phyloP scores from a whole-genome alignment of 331 rosid genomes.

The Rosa hybrid region DNA sequence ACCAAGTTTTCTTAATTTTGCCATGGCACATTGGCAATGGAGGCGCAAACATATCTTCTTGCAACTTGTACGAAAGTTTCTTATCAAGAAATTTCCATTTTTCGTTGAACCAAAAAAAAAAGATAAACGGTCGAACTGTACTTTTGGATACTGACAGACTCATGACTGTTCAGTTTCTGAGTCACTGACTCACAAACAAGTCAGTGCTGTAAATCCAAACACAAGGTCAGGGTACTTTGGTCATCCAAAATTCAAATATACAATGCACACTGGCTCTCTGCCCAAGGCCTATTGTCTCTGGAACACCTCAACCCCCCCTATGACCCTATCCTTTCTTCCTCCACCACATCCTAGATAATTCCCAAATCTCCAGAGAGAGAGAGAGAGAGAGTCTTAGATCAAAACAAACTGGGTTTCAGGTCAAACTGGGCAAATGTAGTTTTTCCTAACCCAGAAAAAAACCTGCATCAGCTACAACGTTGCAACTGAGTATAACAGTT shows the following conservation, averaged over 20 bases:
- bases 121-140: neutral
- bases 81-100: neutral
- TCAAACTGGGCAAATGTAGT: conserved; percentile 11
- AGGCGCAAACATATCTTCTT: neutral
- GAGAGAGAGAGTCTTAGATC: neutral
- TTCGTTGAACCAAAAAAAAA: neutral
- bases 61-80: neutral
- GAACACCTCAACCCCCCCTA: conserved; percentile 11
- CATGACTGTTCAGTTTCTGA: neutral
- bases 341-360: conserved; percentile 11
- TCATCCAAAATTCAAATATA: conserved; percentile 7
- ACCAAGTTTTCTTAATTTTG: too few relatives aligned
- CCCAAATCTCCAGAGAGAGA: neutral
- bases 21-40: neutral
- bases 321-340: conserved; percentile 4
- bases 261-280: conserved; percentile 25
- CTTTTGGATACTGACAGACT: conserved; percentile 10
- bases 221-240: conserved; percentile 18
- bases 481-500: conserved; percentile 1
- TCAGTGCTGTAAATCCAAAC: neutral
- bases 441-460: conserved; percentile 3
- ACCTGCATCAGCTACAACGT: neutral
- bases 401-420: neutral
- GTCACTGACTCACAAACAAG: neutral
- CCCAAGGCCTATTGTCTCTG: conserved; percentile 26